Evolutionary conservation across 805 yeast species (phyloP), one percentile per base, ranked within the genome.

Genomic region (Lipomyces yamanashiensis): DNA sequence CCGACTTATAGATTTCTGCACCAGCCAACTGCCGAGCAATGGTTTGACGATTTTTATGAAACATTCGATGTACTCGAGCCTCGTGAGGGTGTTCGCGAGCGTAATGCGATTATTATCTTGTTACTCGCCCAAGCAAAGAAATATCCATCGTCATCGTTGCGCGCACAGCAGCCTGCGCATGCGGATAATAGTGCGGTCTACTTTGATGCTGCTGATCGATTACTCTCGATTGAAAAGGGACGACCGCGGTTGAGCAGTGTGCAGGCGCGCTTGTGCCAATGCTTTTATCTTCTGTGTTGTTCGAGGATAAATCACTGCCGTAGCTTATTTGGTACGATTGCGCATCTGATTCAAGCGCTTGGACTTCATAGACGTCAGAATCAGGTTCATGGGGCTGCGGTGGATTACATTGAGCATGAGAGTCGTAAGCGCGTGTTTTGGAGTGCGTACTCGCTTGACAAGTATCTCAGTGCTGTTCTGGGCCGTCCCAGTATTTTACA

Each of bases 401-500:
- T 49, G n/a, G 61, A 62, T 44, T 62, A 54, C 41, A 43, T 64
- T 36, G 68, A 68, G 37, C 67, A 59, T 15, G 73, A 71, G 44
- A 68, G 63, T 49, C 61, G 63, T 15, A 70, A 67, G 37, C 50
- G 71, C 19, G 67, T 67, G 7, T 68, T 71, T 52, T 72, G 74
- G 74, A 45, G 71, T 45, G 61, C 72, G 17, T 71, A 71, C 53
- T 63, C 59, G 62, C 60, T 71, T 66, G 74, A 71, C 54, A 59
- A 85, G 50, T 73, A 82, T 33, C 78, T 84, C 13, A 79, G 84
- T 2, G 74, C 81, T 12, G 78, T 83, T 13, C 70, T 84, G 23
- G 85, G 86, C 0, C 74, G 86, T 50, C 81, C 83, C 0, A 76
- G 81, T 33, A 78, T 82, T 0, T 73, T 85, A 21, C 78, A 80